These are phyloP conservation scores for Adansonia gregorii DNA, from an alignment of 441 rosid species.

Conservation along the genomic window DNA sequence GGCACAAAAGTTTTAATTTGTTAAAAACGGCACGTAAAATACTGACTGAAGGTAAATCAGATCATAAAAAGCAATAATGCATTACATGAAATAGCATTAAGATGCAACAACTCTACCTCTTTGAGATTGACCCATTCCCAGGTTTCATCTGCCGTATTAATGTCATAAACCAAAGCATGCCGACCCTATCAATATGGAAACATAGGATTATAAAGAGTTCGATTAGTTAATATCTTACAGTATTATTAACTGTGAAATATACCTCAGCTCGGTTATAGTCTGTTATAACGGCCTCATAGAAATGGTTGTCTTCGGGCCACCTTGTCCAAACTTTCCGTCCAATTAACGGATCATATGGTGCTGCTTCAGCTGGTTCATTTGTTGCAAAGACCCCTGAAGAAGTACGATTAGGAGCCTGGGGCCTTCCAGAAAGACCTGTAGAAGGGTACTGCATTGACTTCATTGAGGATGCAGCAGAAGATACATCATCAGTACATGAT, in stretches of 20 bases:
- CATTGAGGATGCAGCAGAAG: conserved; percentile 43
- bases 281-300: conserved; percentile 91
- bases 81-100: neutral
- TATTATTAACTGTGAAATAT: conserved; percentile 27
- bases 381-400: conserved; percentile 53
- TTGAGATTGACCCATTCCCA: conserved; percentile 99
- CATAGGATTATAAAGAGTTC: conserved; percentile 26
- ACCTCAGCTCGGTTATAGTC: conserved; percentile 79
- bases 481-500: neutral
- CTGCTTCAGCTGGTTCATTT: conserved; percentile 67
- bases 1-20: neutral
- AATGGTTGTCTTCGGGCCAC: conserved; percentile 98
- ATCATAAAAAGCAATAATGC: neutral
- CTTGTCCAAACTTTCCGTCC: conserved; percentile 95
- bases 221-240: conserved; percentile 23
- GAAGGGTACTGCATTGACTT: conserved; percentile 68
- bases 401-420: conserved; percentile 55
- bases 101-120: conserved; percentile 63
- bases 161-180: conserved; percentile 97
- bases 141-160: conserved; percentile 73
- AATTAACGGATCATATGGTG: conserved; percentile 66
- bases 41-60: conserved; percentile 5
- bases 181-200: conserved; percentile 63
- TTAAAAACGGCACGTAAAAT: neutral
- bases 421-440: conserved; percentile 64